These are phyloP conservation scores for Gossypium bickii DNA, from an alignment of 345 rosid species.

Conservation along the genomic window DNA sequence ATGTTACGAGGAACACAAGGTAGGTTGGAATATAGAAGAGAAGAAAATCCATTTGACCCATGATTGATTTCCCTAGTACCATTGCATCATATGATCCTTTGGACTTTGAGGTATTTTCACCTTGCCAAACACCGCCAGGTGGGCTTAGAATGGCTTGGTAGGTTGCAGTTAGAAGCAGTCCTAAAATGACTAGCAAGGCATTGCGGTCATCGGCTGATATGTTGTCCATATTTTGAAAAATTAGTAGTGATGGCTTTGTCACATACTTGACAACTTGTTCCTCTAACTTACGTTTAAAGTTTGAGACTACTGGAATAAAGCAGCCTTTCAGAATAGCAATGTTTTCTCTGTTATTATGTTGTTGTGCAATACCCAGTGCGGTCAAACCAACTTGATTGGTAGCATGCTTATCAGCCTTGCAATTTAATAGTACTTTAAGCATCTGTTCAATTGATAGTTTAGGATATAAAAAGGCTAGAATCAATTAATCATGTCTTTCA, in stretches of 20 bases:
- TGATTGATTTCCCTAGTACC: not conserved
- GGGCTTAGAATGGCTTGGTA: conserved; percentile 1
- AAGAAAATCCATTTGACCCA: not conserved
- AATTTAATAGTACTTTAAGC: not conserved
- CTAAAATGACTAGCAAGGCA: not conserved
- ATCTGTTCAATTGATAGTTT: not conserved
- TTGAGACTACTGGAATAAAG: not conserved
- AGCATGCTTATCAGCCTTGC: not conserved
- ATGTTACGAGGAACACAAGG: not conserved
- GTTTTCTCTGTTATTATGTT: not conserved
- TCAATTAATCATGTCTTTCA: not conserved
- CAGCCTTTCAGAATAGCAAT: not conserved
- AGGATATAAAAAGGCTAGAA: not conserved
- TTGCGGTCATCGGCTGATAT: not conserved
- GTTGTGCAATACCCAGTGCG: not conserved
- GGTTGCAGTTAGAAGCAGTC: conserved; percentile 6
- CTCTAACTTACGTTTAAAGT: not conserved
- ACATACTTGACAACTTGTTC: not conserved
- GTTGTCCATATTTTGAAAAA: not conserved
- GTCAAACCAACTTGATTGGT: not conserved
- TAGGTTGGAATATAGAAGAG: not conserved
- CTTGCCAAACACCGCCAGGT: not conserved
- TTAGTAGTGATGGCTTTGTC: not conserved
- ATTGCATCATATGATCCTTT: rapidly evolving
- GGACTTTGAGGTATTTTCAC: not conserved